Evolutionary conservation across 1,284 basidiomycete genomes (phyloP).

Genomic region (Anthracocystis panici-leucophaei): DNA sequence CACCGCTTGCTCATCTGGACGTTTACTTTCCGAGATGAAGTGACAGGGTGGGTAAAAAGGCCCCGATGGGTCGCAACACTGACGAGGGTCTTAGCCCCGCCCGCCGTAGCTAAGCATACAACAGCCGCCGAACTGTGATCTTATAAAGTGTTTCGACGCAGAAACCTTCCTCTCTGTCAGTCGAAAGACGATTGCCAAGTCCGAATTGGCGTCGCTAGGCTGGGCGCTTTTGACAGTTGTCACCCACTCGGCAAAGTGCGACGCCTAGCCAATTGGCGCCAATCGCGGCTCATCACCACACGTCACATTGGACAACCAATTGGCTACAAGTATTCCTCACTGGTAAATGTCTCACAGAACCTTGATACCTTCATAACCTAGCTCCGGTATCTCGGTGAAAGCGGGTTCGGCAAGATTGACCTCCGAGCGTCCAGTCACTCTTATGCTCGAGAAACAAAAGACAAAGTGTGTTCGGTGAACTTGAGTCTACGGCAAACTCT

Average conservation of each 20-base stretch:
- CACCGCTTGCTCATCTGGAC: neutral
- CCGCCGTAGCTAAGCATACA: too few species aligned
- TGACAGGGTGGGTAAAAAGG: neutral
- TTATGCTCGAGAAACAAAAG: neutral
- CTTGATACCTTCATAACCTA: slow-evolving; percentile 4
- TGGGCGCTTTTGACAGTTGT: neutral
- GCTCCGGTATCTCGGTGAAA: slow-evolving; percentile 7
- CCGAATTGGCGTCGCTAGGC: neutral
- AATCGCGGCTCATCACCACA: neutral
- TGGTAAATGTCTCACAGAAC: neutral
- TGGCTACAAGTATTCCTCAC: neutral
- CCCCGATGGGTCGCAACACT: neutral
- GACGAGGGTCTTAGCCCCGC: neutral
- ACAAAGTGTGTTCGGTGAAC: neutral
- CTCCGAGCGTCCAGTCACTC: slow-evolving; percentile 8
- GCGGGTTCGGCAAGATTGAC: slow-evolving; percentile 10
- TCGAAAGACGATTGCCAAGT: too few species aligned
- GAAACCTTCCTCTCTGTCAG: neutral
- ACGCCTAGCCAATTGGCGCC: neutral
- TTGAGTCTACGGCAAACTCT: neutral
- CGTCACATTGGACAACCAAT: neutral
- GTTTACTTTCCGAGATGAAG: neutral
- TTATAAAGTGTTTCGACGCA: neutral
- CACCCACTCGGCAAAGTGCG: neutral
- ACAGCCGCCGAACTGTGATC: neutral